These are phyloP conservation scores for Syzygium aqueum DNA, from an alignment of 345 rosid species.

Conservation along the genomic window DNA sequence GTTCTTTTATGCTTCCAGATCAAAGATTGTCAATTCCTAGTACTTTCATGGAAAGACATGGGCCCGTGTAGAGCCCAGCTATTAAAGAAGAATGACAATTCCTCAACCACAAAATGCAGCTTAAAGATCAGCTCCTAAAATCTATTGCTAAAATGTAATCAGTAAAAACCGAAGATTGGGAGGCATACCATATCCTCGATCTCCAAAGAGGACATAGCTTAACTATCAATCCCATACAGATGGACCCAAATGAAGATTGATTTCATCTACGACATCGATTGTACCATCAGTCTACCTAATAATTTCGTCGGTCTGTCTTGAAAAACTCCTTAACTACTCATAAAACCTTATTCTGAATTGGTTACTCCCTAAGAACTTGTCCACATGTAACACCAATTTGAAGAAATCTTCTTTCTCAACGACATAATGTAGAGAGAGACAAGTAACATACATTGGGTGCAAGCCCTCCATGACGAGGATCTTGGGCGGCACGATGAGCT, in stretches of 20 bases:
- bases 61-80: background rate
- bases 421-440: background rate
- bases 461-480: constrained; percentile 96
- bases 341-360: background rate
- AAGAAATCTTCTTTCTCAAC: background rate
- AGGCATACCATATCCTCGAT: background rate
- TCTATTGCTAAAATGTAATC: background rate
- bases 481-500: constrained; percentile 89
- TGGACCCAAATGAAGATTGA: no score
- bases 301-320: background rate
- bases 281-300: background rate
- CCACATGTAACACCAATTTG: background rate
- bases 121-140: background rate
- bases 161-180: background rate
- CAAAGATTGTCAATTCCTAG: background rate
- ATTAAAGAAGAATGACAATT: background rate
- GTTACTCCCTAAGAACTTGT: background rate
- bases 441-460: constrained; percentile 78
- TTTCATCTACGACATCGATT: background rate
- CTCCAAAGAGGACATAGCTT: background rate
- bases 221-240: background rate
- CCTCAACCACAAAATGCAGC: background rate
- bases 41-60: background rate
- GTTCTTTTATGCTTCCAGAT: background rate
- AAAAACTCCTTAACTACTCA: background rate